Conservation (phyloP, 202 grass and related monocot genomes). For the Panicum virgatum region DNA sequence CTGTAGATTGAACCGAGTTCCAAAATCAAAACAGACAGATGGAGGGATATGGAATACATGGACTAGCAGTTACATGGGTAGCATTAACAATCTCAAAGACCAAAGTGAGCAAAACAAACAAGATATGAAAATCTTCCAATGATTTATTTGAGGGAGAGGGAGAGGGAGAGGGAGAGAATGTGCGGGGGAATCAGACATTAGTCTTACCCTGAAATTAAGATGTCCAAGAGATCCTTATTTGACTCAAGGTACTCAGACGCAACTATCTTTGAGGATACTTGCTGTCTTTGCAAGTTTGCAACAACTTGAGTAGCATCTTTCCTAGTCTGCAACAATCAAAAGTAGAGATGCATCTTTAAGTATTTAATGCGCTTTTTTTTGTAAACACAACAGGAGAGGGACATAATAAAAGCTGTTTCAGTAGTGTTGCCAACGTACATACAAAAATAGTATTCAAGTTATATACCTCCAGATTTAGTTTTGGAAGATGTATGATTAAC, state of each 20-base stretch:
- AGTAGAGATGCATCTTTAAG: slow-evolving; percentile 25
- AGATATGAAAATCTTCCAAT: not conserved
- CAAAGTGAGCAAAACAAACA: slow-evolving; percentile 24
- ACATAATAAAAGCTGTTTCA: not conserved
- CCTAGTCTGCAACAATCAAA: slow-evolving; percentile 66
- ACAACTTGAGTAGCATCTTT: slow-evolving; percentile 99
- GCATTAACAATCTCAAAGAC: not conserved
- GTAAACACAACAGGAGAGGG: slow-evolving; percentile 1
- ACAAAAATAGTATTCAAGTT: slow-evolving; percentile 25
- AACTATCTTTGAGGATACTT: slow-evolving; percentile 81
- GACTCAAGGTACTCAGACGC: slow-evolving; percentile 94
- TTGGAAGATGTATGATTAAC: slow-evolving; percentile 90
- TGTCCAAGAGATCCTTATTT: slow-evolving; percentile 98
- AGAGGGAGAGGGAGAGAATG: no score
- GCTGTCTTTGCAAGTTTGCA: slow-evolving; percentile 96
- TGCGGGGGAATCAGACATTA: slow-evolving; percentile 5
- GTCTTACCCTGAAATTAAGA: slow-evolving; percentile 83
- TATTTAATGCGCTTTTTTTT: not conserved
- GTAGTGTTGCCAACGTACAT: not conserved
- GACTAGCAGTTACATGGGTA: not conserved
- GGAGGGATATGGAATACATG: slow-evolving; percentile 4
- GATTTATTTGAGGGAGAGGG: not conserved
- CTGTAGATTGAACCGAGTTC: not conserved
- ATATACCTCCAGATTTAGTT: slow-evolving; percentile 84
- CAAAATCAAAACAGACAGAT: slow-evolving; percentile 32